Evolutionary conservation across 176 grass and related monocot genomes (phyloP).

Genomic region (Stipa capillata): DNA sequence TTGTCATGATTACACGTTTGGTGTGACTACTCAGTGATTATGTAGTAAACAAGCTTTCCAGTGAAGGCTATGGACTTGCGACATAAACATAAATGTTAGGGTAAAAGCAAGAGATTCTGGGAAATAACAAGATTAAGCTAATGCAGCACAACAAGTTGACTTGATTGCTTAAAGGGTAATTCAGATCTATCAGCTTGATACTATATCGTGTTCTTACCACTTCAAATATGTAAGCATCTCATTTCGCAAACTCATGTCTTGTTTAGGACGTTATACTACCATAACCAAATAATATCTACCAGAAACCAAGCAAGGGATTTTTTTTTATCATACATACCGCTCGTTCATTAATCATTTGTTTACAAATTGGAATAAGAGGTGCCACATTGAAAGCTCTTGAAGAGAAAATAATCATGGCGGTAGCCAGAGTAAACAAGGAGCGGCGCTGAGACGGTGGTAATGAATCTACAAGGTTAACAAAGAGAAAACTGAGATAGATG

Average conservation of each 20-base stretch:
- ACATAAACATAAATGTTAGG: background rate
- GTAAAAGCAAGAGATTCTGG: background rate
- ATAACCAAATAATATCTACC: conserved; percentile 13
- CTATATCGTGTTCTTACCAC: background rate
- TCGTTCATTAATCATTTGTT: conserved; percentile 64
- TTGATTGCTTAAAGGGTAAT: background rate
- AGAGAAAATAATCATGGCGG: conserved; percentile 94
- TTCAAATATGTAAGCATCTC: conserved; percentile 13
- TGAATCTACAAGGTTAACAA: conserved; percentile 48
- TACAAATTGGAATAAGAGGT: conserved; percentile 81
- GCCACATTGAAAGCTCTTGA: conserved; percentile 78
- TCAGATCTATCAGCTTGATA: background rate
- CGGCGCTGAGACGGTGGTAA: conserved; percentile 68
- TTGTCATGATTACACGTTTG: background rate
- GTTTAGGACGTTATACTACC: conserved; percentile 6
- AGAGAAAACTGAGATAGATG: background rate
- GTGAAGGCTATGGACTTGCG: background rate
- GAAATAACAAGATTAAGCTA: conserved; percentile 3
- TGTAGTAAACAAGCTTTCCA: background rate
- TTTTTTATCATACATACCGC: conserved; percentile 46
- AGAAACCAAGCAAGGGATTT: background rate
- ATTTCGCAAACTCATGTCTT: background rate
- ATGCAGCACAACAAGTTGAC: background rate
- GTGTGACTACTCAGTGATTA: background rate
- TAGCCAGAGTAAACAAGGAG: conserved; percentile 77